Conservation (phyloP, 2,329 filamentous ascomycete species). For the Colletotrichum chlorophyti region DNA sequence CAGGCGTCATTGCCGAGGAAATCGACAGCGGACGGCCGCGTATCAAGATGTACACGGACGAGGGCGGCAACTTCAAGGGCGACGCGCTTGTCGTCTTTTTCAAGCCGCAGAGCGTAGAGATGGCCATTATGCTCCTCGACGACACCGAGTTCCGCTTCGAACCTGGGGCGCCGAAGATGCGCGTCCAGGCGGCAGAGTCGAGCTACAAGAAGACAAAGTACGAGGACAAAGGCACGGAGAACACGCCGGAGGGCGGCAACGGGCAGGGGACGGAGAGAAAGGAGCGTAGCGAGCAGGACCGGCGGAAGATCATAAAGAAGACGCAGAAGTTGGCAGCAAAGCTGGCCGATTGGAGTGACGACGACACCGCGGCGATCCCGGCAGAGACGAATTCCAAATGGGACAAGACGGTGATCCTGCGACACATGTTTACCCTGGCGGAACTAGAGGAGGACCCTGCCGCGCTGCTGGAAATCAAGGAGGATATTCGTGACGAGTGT, state of each 20-base stretch:
- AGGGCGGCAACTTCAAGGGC: slow-evolving; percentile 86
- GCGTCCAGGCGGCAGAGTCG: slow-evolving; percentile 83
- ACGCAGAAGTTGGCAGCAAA: slow-evolving; percentile 91
- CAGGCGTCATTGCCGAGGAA: slow-evolving; percentile 91
- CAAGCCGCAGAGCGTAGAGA: slow-evolving; percentile 89
- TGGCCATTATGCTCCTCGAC: slow-evolving; percentile 82
- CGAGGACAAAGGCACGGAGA: slow-evolving; percentile 46
- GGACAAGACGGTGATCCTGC: slow-evolving; percentile 86
- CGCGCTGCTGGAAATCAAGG: slow-evolving; percentile 87
- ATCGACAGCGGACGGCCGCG: slow-evolving; percentile 87
- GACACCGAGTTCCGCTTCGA: slow-evolving; percentile 79
- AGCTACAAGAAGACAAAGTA: slow-evolving; percentile 92
- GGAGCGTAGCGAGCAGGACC: slow-evolving; percentile 66
- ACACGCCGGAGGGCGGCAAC: slow-evolving; percentile 20
- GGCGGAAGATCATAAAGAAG: slow-evolving; percentile 89
- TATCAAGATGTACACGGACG: slow-evolving; percentile 91
- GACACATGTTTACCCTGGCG: slow-evolving; percentile 89
- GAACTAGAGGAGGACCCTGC: slow-evolving; percentile 87
- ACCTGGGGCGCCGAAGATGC: slow-evolving; percentile 71
- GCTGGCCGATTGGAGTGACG: slow-evolving; percentile 94
- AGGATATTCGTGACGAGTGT: slow-evolving; percentile 92
- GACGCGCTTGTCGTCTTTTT: slow-evolving; percentile 95
- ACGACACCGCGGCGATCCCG: slow-evolving; percentile 66
- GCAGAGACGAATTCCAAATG: slow-evolving; percentile 58
- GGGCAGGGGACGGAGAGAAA: slow-evolving; percentile 44